A percentile compares a stretch with the other conserved stretches of the same genome.
Evolutionary conservation across 345 rosid species (phyloP).

Genomic region (Eucalyptus victrix): DNA sequence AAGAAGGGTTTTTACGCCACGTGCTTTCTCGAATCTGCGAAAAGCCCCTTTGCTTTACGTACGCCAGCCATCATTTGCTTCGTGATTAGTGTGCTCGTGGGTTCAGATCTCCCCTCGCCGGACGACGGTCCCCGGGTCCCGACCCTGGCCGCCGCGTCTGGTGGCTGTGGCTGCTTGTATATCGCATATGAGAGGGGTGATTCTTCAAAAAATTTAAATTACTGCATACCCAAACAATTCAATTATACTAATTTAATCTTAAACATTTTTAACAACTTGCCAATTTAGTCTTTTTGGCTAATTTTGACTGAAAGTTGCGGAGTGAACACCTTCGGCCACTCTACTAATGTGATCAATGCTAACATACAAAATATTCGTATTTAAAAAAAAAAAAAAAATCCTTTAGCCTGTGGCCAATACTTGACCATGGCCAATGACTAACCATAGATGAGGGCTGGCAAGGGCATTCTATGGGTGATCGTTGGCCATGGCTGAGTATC

Average conservation of each 20-base stretch:
- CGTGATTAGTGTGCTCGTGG: background rate
- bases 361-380: too few relatives aligned
- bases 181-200: fast-evolving
- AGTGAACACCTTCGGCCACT: fast-evolving
- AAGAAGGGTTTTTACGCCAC: background rate
- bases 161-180: background rate
- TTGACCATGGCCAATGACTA: too few relatives aligned
- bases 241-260: too few relatives aligned
- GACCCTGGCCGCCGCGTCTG: background rate
- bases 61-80: background rate
- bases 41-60: background rate
- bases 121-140: background rate
- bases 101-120: background rate
- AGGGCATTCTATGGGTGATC: too few relatives aligned
- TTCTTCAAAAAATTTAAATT: too few relatives aligned
- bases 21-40: background rate
- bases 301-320: fast-evolving
- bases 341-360: too few relatives aligned
- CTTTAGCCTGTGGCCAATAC: too few relatives aligned
- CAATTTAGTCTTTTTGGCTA: too few relatives aligned
- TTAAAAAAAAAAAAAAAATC: too few relatives aligned
- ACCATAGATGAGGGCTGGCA: fast-evolving
- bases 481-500: too few relatives aligned
- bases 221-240: fast-evolving
- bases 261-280: too few relatives aligned